Conservation (phyloP, 768 basidiomycete genomes). For the Naganishia vaughanmartiniae region DNA sequence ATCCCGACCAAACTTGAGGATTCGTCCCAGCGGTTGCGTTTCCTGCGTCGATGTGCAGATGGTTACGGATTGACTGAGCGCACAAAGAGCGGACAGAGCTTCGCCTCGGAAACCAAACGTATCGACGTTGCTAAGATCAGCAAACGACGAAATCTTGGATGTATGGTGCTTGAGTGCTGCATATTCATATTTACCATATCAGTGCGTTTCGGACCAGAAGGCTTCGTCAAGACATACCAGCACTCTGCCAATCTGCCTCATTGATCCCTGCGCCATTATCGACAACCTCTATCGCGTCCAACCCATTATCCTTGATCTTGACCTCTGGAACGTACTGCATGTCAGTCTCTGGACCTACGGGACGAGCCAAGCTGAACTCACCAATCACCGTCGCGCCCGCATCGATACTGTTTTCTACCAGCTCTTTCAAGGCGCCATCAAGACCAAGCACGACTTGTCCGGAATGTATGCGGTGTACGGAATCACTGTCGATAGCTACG, state of each 20-base stretch:
- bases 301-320: slow-evolving; percentile 80
- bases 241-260: slow-evolving; percentile 68
- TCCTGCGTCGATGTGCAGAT: slow-evolving; percentile 71
- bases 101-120: slow-evolving; percentile 97
- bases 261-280: slow-evolving; percentile 90
- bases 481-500: slow-evolving; percentile 67
- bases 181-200: not conserved
- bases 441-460: slow-evolving; percentile 94
- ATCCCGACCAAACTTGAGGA: slow-evolving; percentile 67
- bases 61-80: slow-evolving; percentile 66
- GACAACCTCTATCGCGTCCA: slow-evolving; percentile 76
- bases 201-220: not conserved
- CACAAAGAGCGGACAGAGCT: slow-evolving; percentile 89
- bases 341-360: not conserved
- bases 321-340: slow-evolving; percentile 61
- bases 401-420: slow-evolving; percentile 93
- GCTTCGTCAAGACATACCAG: slow-evolving; percentile 60
- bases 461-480: slow-evolving; percentile 84
- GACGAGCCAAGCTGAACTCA: slow-evolving; percentile 39
- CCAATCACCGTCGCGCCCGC: slow-evolving; percentile 85
- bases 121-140: slow-evolving; percentile 65
- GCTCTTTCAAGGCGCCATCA: slow-evolving; percentile 90
- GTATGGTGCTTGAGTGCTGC: slow-evolving; percentile 88
- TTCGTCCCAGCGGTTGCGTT: slow-evolving; percentile 73
- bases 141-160: slow-evolving; percentile 75